Percentiles rank a stretch among this genome's conserved stretches.
Conservation (phyloP, 2,329 filamentous ascomycete species). For the Venturia nashicola region DNA sequence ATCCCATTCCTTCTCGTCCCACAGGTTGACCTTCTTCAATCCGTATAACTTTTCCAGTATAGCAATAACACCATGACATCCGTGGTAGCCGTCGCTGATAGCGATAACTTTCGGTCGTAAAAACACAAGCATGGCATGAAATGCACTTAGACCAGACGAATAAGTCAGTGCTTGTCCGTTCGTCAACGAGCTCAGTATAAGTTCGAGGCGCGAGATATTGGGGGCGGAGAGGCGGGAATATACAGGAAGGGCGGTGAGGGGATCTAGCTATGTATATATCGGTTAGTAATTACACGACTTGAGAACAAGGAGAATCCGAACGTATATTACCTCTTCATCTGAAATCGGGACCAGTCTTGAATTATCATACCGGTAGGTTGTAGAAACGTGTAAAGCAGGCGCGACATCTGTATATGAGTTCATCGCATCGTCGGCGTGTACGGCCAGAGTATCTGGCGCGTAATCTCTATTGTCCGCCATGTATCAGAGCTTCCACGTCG, state of each 20-base stretch:
- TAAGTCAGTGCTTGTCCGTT: constrained; percentile 64
- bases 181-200: constrained; percentile 63
- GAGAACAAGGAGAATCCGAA: constrained; percentile 15
- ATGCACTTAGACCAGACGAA: constrained; percentile 71
- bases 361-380: constrained; percentile 81
- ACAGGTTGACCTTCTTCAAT: constrained; percentile 57
- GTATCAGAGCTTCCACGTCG: neutral
- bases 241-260: constrained; percentile 35
- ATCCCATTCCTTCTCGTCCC: constrained; percentile 43
- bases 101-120: constrained; percentile 74
- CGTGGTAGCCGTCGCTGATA: constrained; percentile 81
- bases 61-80: constrained; percentile 73
- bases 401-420: constrained; percentile 66
- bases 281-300: neutral
- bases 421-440: constrained; percentile 72
- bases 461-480: neutral
- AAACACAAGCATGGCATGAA: constrained; percentile 76
- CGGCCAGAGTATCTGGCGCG: constrained; percentile 46
- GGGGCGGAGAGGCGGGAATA: constrained; percentile 74
- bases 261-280: constrained; percentile 3
- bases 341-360: constrained; percentile 43
- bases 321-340: constrained; percentile 38
- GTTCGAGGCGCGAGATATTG: constrained; percentile 74
- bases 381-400: constrained; percentile 80
- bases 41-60: constrained; percentile 66